Base-by-base conservation (phyloP, 176 grass and related monocot species). In the Chloris gayana region DNA sequence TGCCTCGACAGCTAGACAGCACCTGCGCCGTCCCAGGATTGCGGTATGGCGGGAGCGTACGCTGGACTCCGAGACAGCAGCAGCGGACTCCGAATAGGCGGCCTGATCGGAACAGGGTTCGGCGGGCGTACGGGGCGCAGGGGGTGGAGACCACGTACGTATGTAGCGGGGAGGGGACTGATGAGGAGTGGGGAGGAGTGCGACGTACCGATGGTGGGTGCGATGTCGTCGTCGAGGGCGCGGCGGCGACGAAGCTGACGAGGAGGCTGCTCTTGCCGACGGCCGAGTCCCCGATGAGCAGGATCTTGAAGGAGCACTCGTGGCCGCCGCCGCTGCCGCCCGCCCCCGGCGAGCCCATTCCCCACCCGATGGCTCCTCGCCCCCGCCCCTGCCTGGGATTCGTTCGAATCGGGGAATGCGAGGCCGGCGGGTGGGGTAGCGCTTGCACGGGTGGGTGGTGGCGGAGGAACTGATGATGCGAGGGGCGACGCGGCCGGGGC, bases 201-300 rank as follows among this genome's bases (percentile, higher is more conserved):
- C 3, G 9, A 3, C 14, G 24, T 93, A 98, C 95, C 95, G 59
- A 98, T 93, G 18, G 95, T 98, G 22, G 92, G 90, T 0, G 92
- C 82, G 74, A 93, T 83, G 78, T 95, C 89, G 81, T 78, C 70
- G 47, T 86, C 86, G 46, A 84, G 73, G 86, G 71, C 44, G 89
- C 75, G 6, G 87, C 82, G 69, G 87, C 84, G 73, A 95, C 91
- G 86, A 98, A 98, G 80, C 92, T 93, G 70, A 93, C 84, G 69
- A 98, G 90, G 39, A 98, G 85, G 84, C 92, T 98, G 82, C 95
- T 98, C 92, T 98, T 98, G 57, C 95, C 95, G 70, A 98, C 95
- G 21, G 62, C 90, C 26, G 95, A 98, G 67, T 98, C 95, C 64
- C 95, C 95, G 72, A 98, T 95, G 60, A 98, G 81, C 17, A 98